Evolutionary conservation across 257 asterid genomes (phyloP).

Genomic region (Salvia hispanica): DNA sequence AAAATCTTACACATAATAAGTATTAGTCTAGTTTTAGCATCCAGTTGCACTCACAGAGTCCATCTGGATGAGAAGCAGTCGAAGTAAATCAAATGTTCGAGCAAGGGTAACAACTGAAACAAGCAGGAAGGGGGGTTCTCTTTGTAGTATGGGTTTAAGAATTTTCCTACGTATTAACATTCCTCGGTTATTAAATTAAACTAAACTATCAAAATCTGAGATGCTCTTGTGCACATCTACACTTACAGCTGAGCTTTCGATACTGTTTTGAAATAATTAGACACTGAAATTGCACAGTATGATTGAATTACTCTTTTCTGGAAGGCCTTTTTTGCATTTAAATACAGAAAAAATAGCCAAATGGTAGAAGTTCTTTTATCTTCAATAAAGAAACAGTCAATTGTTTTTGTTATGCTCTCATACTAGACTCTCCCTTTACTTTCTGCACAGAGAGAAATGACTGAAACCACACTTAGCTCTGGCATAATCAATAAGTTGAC

Average conservation of each 20-base stretch:
- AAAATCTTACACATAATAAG: not conserved
- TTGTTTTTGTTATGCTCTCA: not conserved
- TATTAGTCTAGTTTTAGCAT: not conserved
- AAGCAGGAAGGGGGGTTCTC: not conserved
- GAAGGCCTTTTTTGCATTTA: slow-evolving; percentile 6
- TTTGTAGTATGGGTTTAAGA: not conserved
- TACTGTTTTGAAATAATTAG: not conserved
- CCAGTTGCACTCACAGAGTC: not conserved
- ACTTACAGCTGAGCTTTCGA: not conserved
- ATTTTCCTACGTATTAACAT: not conserved
- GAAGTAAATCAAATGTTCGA: slow-evolving; percentile 3
- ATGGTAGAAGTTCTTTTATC: not conserved
- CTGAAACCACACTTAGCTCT: not conserved
- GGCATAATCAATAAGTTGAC: not conserved
- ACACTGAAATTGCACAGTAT: not conserved
- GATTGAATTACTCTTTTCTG: not conserved
- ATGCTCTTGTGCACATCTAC: not conserved
- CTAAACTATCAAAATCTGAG: not conserved
- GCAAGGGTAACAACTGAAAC: not conserved
- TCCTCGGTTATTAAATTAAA: not conserved
- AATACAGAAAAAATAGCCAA: not conserved
- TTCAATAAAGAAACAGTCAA: not conserved
- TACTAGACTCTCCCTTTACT: not conserved
- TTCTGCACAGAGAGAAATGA: not conserved
- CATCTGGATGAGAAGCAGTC: not conserved